Evolutionary conservation across 768 basidiomycete species (phyloP).

Genomic region (Podaxis sp.): DNA sequence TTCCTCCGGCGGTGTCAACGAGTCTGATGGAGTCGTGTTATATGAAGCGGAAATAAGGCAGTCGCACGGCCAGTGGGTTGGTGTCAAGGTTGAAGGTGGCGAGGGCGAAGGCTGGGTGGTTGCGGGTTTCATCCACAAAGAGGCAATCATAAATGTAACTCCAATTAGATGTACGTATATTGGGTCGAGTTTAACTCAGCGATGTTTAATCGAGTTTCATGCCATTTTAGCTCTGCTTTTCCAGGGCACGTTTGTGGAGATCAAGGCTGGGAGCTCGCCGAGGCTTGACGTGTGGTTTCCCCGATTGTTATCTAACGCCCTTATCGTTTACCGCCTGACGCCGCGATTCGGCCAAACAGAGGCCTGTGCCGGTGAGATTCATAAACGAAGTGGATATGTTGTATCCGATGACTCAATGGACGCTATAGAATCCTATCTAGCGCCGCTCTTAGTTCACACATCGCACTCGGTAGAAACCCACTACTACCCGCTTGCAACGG

Average conservation of each 20-base stretch:
- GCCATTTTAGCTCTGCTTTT: constrained; percentile 39
- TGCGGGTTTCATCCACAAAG: constrained; percentile 46
- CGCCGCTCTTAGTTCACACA: constrained; percentile 66
- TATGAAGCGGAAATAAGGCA: constrained; percentile 45
- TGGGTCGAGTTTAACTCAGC: constrained; percentile 6
- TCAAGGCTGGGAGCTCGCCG: constrained; percentile 34
- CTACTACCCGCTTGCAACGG: constrained; percentile 54
- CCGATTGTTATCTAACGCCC: constrained; percentile 53
- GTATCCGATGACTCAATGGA: constrained; percentile 6
- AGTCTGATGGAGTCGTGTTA: constrained; percentile 71
- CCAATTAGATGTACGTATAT: constrained; percentile 45
- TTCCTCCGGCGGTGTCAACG: constrained; percentile 24
- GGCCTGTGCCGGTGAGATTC: constrained; percentile 32
- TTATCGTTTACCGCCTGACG: constrained; percentile 63
- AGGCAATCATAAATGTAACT: constrained; percentile 31
- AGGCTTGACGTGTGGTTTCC: constrained; percentile 51
- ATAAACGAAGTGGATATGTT: constrained; percentile 22
- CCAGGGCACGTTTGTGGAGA: constrained; percentile 30
- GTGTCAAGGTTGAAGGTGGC: constrained; percentile 48
- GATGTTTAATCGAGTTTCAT: constrained; percentile 15
- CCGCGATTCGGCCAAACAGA: constrained; percentile 27
- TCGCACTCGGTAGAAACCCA: constrained; percentile 64
- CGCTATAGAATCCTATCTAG: constrained; percentile 48
- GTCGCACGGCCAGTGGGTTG: constrained; percentile 41
- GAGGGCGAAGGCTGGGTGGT: constrained; percentile 63